Evolutionary conservation across 164 flowering plant species (phyloP), one percentile per base, ranked within the genome.

Genomic region (Vitis cinerea): DNA sequence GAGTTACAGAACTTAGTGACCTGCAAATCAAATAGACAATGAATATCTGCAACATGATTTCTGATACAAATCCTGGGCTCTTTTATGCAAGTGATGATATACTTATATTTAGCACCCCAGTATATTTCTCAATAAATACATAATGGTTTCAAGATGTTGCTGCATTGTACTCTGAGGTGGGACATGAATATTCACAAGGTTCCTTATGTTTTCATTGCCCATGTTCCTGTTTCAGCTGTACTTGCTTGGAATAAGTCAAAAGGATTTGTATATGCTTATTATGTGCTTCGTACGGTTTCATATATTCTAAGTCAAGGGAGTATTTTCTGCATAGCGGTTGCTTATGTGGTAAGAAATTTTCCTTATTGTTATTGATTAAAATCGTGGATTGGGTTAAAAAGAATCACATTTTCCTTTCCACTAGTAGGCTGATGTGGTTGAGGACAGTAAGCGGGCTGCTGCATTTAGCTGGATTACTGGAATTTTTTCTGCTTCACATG

Each of bases 251-350:
- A 79, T 58, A 74, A 86, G 56, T 86, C 98, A 54, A 86, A 74
- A 76, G 84, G 57, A 64, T 70, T 77, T 82, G 92, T 93, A 10
- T 93, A 91, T 75, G 90, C 86, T 14, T 93, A 93, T 69, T 91
- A 93, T 71, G 90, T 78, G 55, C 78, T 91, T 27, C 94, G 96
- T 3, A 91, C 95, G 49, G 74, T 93, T 63, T 86, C 97, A 31
- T 81, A 68, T 63, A 93, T 93, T 68, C 71, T 88, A 71, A 93
- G 98, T 75, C 95, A 93, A 75, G 98, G 98, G 71, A 93, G 94
- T 74, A 88, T 91, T 59, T 90, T 90, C 90, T 91, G 93, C 84
- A 90, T 93, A 56, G 55, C 98, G 51, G 90, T 90, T 78, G 92
- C 95, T 64, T 91, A 93, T 79, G 90, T 78, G 78, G 98, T 93